Conservation (phyloP, 2,329 filamentous ascomycete genomes). For the Verruconis gallopava region DNA sequence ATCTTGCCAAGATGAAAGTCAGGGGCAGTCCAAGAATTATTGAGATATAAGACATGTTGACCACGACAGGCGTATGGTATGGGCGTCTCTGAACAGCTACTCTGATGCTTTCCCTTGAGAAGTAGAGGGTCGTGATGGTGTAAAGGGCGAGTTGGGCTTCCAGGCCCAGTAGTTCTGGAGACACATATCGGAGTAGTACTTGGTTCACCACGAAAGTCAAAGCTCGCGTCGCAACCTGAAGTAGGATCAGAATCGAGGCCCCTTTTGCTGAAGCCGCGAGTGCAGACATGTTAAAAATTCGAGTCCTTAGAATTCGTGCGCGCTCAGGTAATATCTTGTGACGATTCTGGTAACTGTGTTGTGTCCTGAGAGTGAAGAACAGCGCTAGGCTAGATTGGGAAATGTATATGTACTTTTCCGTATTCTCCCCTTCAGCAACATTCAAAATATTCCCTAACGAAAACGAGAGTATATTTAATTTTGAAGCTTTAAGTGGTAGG, state of each 20-base stretch:
- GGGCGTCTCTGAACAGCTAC: slow-evolving; percentile 77
- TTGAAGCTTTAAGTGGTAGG: too few species aligned
- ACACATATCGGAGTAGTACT: slow-evolving; percentile 73
- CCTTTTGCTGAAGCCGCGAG: slow-evolving; percentile 29
- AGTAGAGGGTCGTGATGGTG: slow-evolving; percentile 86
- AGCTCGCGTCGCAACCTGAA: slow-evolving; percentile 77
- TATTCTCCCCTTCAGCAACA: too few species aligned
- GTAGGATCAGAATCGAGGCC: slow-evolving; percentile 71
- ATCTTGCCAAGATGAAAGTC: slow-evolving; percentile 48
- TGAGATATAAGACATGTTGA: slow-evolving; percentile 80
- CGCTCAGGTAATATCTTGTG: too few species aligned
- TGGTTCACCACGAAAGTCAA: slow-evolving; percentile 91
- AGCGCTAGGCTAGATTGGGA: too few species aligned
- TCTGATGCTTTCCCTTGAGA: slow-evolving; percentile 79
- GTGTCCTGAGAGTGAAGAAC: too few species aligned
- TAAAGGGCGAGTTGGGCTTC: slow-evolving; percentile 87
- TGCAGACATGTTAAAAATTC: slow-evolving; percentile 10
- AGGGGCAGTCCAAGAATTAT: slow-evolving; percentile 55
- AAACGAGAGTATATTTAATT: too few species aligned
- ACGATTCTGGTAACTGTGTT: too few species aligned
- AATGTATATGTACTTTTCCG: too few species aligned
- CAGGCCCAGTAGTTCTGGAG: slow-evolving; percentile 70
- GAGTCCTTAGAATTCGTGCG: too few species aligned
- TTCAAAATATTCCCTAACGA: too few species aligned
- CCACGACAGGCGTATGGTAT: slow-evolving; percentile 53